A percentile compares a stretch with the other conserved stretches of the same genome.
phyloP scores from a whole-genome alignment of 768 basidiomycete species.

The Trametes cubensis region DNA sequence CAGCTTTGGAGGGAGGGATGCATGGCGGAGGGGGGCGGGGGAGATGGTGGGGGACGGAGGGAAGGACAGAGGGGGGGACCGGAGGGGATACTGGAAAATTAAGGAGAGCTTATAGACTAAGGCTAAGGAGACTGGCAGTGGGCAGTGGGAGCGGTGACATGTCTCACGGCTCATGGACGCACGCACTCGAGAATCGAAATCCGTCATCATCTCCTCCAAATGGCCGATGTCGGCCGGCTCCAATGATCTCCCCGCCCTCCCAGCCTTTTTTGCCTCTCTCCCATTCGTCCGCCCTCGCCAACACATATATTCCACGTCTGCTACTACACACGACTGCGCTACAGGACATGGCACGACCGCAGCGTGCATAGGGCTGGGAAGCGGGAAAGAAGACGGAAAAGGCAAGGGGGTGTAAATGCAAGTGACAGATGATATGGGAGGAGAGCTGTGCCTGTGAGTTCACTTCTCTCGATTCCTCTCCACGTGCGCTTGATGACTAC shows the following conservation, averaged over 20 bases:
- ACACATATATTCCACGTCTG: background rate
- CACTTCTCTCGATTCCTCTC: slow-evolving; percentile 16
- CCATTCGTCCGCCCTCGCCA: background rate
- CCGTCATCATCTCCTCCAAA: slow-evolving; percentile 24
- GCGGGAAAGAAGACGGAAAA: slow-evolving; percentile 2
- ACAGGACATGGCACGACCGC: background rate
- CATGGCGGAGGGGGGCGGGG: slow-evolving; percentile 20
- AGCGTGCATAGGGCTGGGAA: slow-evolving; percentile 5
- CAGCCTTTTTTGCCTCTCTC: slow-evolving; percentile 14
- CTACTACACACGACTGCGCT: background rate
- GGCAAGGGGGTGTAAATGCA: slow-evolving; percentile 7
- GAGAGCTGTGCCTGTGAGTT: slow-evolving; percentile 35
- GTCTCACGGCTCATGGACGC: slow-evolving; percentile 28
- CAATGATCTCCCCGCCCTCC: slow-evolving; percentile 24
- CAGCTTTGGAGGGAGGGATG: slow-evolving; percentile 24
- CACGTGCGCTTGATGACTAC: slow-evolving; percentile 24
- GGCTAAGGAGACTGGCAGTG: no score
- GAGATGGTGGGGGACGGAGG: slow-evolving; percentile 19
- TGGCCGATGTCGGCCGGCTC: slow-evolving; percentile 30
- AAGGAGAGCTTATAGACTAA: slow-evolving; percentile 31
- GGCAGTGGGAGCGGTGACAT: slow-evolving; percentile 19
- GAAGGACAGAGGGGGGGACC: slow-evolving; percentile 18
- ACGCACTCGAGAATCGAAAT: slow-evolving; percentile 10
- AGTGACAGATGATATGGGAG: slow-evolving; percentile 21
- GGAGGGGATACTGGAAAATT: slow-evolving; percentile 24